Evolutionary conservation across 2,329 filamentous ascomycete species (phyloP).

Genomic region (Colletotrichum karsti): DNA sequence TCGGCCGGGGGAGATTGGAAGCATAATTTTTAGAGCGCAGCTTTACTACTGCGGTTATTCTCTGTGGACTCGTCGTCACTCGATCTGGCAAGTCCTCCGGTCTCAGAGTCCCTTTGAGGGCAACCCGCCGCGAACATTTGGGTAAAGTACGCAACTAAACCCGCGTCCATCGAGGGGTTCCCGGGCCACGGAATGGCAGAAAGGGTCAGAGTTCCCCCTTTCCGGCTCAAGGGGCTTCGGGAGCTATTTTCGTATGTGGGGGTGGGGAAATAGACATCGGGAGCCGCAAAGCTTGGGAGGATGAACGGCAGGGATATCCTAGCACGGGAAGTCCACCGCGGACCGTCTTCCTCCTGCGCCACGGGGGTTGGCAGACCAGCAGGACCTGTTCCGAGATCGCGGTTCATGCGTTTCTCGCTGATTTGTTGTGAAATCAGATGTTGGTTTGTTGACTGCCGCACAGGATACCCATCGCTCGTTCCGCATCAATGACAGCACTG

Average conservation of each 20-base stretch:
- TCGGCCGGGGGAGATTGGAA: neutral
- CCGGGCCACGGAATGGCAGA: neutral
- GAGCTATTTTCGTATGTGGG: conserved; percentile 1
- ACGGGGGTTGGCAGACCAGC: neutral
- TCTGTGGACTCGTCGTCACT: neutral
- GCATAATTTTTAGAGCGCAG: neutral
- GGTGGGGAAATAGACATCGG: neutral
- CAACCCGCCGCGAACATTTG: neutral
- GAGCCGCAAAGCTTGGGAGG: conserved; percentile 2
- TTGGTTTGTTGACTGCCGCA: neutral
- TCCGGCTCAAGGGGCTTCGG: neutral
- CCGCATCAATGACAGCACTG: neutral
- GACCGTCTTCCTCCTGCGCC: neutral
- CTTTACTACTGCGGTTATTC: neutral
- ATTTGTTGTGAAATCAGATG: neutral
- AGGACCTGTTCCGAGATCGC: neutral
- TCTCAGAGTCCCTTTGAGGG: neutral
- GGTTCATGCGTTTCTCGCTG: neutral
- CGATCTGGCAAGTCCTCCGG: neutral
- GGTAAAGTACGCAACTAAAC: neutral
- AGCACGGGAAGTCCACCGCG: neutral
- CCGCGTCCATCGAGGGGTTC: neutral
- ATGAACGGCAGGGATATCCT: neutral
- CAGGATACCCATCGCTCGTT: neutral
- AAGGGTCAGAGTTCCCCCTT: neutral